Percentiles rank a stretch among this genome's conserved stretches.
Conservation (phyloP, 169 alveolate species). For the Plasmodium berghei region DNA sequence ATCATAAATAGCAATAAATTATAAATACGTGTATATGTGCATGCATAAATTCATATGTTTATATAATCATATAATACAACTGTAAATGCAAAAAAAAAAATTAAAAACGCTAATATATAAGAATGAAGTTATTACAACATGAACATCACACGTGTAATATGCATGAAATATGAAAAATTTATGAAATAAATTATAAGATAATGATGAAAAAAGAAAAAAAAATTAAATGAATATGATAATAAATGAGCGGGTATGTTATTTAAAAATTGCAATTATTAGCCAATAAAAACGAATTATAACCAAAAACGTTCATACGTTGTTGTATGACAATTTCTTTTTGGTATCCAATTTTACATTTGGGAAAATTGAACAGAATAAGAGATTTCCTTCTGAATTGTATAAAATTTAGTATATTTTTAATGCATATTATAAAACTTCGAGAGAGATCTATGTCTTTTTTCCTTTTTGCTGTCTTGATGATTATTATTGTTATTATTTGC, state of each 20-base stretch:
- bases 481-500: constrained; percentile 16
- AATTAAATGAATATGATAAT: not conserved
- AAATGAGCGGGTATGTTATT: not conserved
- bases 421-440: constrained; percentile 73
- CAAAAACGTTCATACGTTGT: not conserved
- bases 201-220: constrained; percentile 6
- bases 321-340: not conserved
- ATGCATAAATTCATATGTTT: constrained; percentile 11
- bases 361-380: not conserved
- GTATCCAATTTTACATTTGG: not conserved
- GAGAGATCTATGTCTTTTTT: constrained; percentile 75
- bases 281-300: constrained; percentile 9
- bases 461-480: constrained; percentile 23
- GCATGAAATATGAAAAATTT: not conserved
- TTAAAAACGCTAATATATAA: not conserved
- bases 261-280: not conserved
- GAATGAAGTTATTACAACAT: not conserved
- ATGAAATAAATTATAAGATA: not conserved
- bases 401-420: constrained; percentile 3
- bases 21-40: not conserved
- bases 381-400: not conserved
- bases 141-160: not conserved
- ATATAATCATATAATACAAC: not conserved
- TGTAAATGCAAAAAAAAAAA: not conserved
- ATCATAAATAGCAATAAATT: not conserved